Conservation (phyloP, 805 yeast genomes). For the Metschnikowia similis region DNA sequence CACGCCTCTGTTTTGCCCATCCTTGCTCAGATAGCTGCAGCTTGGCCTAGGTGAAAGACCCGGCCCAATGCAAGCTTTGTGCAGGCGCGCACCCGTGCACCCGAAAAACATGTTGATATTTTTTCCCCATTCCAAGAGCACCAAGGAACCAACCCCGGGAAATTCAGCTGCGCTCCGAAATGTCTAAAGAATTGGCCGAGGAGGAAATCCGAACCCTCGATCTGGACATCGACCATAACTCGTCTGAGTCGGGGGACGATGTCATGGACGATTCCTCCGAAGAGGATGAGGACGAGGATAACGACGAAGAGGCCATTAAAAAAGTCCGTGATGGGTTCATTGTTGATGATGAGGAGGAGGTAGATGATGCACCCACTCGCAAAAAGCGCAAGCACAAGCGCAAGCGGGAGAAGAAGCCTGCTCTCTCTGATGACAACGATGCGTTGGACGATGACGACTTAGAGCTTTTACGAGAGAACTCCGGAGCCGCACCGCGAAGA, state of each 20-base stretch:
- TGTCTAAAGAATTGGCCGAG: constrained; percentile 36
- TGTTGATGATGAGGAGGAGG: constrained; percentile 83
- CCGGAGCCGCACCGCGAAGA: constrained; percentile 54
- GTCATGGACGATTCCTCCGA: constrained; percentile 68
- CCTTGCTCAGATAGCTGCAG: too few relatives aligned
- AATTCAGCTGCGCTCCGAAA: constrained; percentile 7
- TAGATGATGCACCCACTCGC: constrained; percentile 37
- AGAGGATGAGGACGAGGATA: constrained; percentile 85
- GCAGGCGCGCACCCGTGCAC: constrained; percentile 9
- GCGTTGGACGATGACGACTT: constrained; percentile 92
- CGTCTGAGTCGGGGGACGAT: constrained; percentile 37
- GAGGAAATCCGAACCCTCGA: constrained; percentile 34
- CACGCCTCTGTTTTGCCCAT: too few relatives aligned
- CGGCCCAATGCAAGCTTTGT: neutral
- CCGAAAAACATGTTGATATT: constrained; percentile 4
- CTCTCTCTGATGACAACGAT: constrained; percentile 42
- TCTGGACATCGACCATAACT: constrained; percentile 21
- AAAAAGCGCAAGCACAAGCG: constrained; percentile 29
- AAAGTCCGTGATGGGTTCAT: constrained; percentile 87
- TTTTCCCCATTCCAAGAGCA: neutral
- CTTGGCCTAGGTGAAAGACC: too few relatives aligned
- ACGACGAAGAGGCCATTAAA: constrained; percentile 82
- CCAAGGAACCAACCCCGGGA: neutral
- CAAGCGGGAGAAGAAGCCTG: constrained; percentile 10
- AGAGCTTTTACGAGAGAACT: constrained; percentile 84